Base-by-base conservation (phyloP, 306 rosid species). In the Fragaria nilgerrensis region DNA sequence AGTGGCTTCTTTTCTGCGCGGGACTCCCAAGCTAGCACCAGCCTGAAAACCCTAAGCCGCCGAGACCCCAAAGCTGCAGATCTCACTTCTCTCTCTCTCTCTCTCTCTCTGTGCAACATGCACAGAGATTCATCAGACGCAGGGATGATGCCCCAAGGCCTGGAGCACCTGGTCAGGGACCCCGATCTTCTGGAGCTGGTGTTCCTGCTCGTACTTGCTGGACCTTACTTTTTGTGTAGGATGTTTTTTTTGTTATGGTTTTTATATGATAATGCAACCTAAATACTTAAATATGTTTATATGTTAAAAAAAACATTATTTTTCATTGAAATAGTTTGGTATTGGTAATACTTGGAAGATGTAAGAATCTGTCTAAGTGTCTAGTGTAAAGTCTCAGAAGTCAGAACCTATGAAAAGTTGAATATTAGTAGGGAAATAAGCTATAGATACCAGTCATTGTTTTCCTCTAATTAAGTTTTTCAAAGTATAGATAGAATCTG, bases 51-150 rank as follows among this genome's bases (percentile, higher is more conserved):
- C 44, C 44, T 41, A 41, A 41, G 11, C 44, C 44, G 2, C 44
- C 44, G 44, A 41, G 44, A 7, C 44, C 44, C 44, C 10, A 41
- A 2, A 41, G 44, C 9, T 41, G 44, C 44, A 41, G 9, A 7
- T 41, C 9, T 41, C 44, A 36, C 39, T 36, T 39, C 44, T 39
- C 43, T 39, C 43, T 39, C 43, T 39, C 43, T 39, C 43, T 39
- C 43, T 41, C 44, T 41, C 44, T 41, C 10, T 39, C 9, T 39
- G 36, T 32, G 36, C 36, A 3, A 32, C 36, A 32, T 32, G 36
- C 98, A 17, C 10, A 86, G 85, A 92, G 97, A 50, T 95, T 85
- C 84, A 34, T 87, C 75, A 87, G 97, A 82, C 96, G 97, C 89
- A 88, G 89, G 92, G 96, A 90, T 70, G 96, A 90, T 69, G 82